These are phyloP conservation scores for Rusavskia elegans DNA, from an alignment of 495 filamentous ascomycete species.

Conservation along the genomic window DNA sequence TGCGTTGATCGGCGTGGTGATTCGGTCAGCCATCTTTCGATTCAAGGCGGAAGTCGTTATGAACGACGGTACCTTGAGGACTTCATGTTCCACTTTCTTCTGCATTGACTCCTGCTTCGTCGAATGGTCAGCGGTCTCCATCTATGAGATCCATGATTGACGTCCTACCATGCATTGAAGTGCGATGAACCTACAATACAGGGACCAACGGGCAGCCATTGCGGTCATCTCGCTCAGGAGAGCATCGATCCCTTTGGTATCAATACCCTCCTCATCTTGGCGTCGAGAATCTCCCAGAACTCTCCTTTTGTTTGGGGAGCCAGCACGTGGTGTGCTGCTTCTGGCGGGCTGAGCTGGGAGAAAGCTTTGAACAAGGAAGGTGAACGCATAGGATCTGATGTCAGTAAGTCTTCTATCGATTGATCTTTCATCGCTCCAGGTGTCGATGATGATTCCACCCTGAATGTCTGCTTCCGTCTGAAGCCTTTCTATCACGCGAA, in stretches of 20 bases:
- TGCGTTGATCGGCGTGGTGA: conserved; percentile 63
- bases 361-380: conserved; percentile 91
- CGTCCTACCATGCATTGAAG: conserved; percentile 60
- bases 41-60: conserved; percentile 57
- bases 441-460: conserved; percentile 92
- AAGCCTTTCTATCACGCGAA: conserved; percentile 83
- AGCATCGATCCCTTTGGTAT: conserved; percentile 87
- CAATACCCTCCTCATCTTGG: conserved; percentile 77
- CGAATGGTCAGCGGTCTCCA: conserved; percentile 14
- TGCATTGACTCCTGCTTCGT: conserved; percentile 24
- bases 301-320: conserved; percentile 47
- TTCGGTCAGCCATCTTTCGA: conserved; percentile 55
- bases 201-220: conserved; percentile 86
- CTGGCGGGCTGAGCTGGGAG: conserved; percentile 47
- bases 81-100: conserved; percentile 16
- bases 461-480: conserved; percentile 93
- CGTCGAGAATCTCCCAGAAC: conserved; percentile 27
- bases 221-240: conserved; percentile 71
- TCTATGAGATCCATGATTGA: conserved; percentile 5
- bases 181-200: conserved; percentile 80
- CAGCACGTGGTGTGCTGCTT: conserved; percentile 33
- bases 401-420: conserved; percentile 80
- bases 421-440: conserved; percentile 77
- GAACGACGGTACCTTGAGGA: conserved; percentile 48
- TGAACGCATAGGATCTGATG: conserved; percentile 91